Base-by-base conservation (phyloP, 2,329 filamentous ascomycete species). In the Talaromyces piceae region DNA sequence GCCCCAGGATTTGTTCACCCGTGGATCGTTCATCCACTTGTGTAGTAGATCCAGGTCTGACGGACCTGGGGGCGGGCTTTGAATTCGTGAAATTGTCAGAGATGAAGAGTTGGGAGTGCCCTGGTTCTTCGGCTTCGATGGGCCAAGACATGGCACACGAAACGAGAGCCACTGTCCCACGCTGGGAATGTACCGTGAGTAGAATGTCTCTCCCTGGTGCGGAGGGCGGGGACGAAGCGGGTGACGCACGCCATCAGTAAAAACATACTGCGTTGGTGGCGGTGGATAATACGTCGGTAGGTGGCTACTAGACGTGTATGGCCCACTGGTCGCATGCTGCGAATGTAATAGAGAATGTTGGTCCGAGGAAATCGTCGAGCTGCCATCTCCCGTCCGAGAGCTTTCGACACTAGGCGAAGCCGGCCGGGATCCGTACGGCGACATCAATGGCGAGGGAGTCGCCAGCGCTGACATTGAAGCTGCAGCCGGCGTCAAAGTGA, bases 241-340 rank as follows among this genome's bases (percentile, higher is more conserved):
- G 63, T 98, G 93, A 0, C 90, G 84, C 43, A 91, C 75, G 53
- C 84, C 80, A 64, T 88, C 83, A 2, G 88, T 91, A 55, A 86
- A 83, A 3, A 80, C 84, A 65, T 91, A 96, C 59, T 91, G 87
- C 7, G 88, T 72, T 1, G 93, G 88, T 2, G 86, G 77, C 0
- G 91, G 90, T 2, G 91, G 91, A 59, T 88, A 96, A 71, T 90
- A 96, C 0, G 90, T 95, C 2, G 91, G 91, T 2, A 96, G 75
- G 66, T 95, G 88, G 39, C 87, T 93, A 12, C 82, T 80, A 1
- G 88, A 94, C 58, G 82, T 83, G 68, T 91, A 95, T 0, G 88
- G 89, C 0, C 86, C 85, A 65, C 25, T 72, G 58, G 66, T 57
- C 52, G 66, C 53, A 53, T 69, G 59, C 69, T 44, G 28, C 22